These are phyloP conservation scores for Phytophthora constricta DNA, from an alignment of 352 stramenopile genomes.

Conservation along the genomic window DNA sequence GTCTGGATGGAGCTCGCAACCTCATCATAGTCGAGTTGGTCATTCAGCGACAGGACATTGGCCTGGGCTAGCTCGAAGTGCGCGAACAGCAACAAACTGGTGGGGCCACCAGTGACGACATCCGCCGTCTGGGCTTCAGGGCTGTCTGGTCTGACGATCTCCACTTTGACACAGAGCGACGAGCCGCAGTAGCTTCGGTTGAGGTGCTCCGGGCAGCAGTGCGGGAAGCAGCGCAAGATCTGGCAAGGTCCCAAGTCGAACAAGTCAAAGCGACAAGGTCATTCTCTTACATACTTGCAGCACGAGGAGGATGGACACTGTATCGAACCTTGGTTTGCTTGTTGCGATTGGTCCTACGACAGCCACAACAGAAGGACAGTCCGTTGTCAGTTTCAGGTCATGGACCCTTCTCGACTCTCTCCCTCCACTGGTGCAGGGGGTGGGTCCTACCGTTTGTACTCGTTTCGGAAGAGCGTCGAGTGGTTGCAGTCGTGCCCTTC, in stretches of 20 bases:
- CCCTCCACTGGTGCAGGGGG: not conserved
- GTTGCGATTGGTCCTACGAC: conserved; percentile 52
- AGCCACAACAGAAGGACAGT: not conserved
- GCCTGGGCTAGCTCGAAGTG: conserved; percentile 60
- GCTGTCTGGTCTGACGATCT: conserved; percentile 17
- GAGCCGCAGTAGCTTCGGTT: conserved; percentile 76
- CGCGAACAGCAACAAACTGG: conserved; percentile 49
- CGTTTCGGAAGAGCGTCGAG: conserved; percentile 41
- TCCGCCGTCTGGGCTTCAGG: conserved; percentile 23
- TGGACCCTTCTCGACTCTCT: not conserved
- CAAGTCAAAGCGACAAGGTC: conserved; percentile 1
- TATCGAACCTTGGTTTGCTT: conserved; percentile 49
- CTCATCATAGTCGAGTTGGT: conserved; percentile 31
- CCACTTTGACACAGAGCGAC: conserved; percentile 51
- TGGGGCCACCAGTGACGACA: conserved; percentile 15
- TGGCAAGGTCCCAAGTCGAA: conserved; percentile 9
- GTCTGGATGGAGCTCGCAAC: conserved; percentile 57
- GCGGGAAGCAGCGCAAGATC: conserved; percentile 78
- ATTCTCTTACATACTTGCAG: not conserved
- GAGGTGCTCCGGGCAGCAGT: conserved; percentile 73
- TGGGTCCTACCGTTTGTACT: conserved; percentile 53
- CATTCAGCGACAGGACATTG: conserved; percentile 37
- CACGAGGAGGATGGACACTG: not conserved
- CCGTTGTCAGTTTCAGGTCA: not conserved
- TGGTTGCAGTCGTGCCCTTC: conserved; percentile 40